These are phyloP conservation scores for Fusarium virguliforme DNA, from an alignment of 2,329 filamentous ascomycete genomes.

Conservation along the genomic window DNA sequence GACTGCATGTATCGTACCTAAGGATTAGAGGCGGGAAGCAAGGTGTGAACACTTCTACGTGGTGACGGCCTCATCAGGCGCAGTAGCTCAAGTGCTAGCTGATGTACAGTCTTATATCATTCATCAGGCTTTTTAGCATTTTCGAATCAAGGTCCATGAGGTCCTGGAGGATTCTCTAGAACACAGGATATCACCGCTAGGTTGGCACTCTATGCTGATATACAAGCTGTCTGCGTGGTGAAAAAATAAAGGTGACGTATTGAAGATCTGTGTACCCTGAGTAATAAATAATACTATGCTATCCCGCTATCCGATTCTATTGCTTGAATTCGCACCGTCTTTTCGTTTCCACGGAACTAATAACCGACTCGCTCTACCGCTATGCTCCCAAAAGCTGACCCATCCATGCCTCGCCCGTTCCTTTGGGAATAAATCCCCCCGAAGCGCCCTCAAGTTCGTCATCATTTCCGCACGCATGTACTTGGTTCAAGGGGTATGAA, in stretches of 20 bases:
- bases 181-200: not conserved
- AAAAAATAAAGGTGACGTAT: not conserved
- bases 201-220: not conserved
- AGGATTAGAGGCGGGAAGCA: no score
- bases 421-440: not conserved
- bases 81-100: no score
- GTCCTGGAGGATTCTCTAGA: no score
- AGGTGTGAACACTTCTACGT: no score
- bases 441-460: constrained; percentile 5
- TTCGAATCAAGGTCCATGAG: no score
- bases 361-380: constrained; percentile 10
- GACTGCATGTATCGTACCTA: no score
- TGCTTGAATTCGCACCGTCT: constrained; percentile 24
- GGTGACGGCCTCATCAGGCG: no score
- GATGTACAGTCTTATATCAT: no score
- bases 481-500: constrained; percentile 8
- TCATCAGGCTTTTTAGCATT: no score
- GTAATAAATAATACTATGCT: constrained; percentile 7
- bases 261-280: constrained; percentile 3
- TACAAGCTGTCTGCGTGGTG: no score
- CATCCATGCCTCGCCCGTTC: not conserved
- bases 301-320: constrained; percentile 8
- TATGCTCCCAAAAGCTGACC: constrained; percentile 21
- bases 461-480: constrained; percentile 1
- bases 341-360: constrained; percentile 17